phyloP scores from a whole-genome alignment of 148 eudicot species.

The Rhododendron ovatum region DNA sequence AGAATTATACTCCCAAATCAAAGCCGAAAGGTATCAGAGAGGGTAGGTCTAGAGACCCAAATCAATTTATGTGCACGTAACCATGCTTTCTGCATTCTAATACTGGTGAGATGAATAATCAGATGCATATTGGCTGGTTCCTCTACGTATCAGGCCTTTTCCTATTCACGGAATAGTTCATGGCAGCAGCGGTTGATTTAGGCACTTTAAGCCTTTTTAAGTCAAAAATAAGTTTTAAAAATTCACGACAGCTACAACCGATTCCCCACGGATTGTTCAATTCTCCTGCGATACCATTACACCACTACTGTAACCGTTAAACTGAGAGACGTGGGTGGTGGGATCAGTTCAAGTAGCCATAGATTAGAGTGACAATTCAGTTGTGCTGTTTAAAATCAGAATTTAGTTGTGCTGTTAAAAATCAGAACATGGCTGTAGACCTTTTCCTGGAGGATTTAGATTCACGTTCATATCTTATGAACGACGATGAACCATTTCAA shows the following conservation, averaged over 20 bases:
- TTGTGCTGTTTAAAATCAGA: constrained; percentile 18
- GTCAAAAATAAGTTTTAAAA: too few relatives aligned
- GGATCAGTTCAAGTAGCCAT: constrained; percentile 10
- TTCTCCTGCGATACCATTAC: not conserved
- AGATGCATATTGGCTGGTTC: too few relatives aligned
- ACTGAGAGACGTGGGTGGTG: constrained; percentile 9
- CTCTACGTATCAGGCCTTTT: too few relatives aligned
- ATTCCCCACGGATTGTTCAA: not conserved
- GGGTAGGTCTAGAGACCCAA: too few relatives aligned
- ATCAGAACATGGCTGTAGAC: constrained; percentile 17
- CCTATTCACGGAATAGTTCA: too few relatives aligned
- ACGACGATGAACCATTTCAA: not conserved
- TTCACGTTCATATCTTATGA: not conserved
- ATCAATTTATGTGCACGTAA: too few relatives aligned
- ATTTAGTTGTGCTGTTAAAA: constrained; percentile 12
- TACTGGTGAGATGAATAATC: too few relatives aligned
- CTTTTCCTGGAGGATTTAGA: not conserved
- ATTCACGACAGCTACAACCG: not conserved
- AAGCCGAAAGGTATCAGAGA: too few relatives aligned
- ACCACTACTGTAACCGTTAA: not conserved
- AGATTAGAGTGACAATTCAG: constrained; percentile 7
- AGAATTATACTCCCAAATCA: too few relatives aligned
- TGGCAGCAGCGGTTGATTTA: not conserved
- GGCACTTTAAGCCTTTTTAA: not conserved
- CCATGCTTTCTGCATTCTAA: too few relatives aligned